Base-by-base conservation (phyloP, 208 protist genomes). In the Acanthamoeba lenticulata region DNA sequence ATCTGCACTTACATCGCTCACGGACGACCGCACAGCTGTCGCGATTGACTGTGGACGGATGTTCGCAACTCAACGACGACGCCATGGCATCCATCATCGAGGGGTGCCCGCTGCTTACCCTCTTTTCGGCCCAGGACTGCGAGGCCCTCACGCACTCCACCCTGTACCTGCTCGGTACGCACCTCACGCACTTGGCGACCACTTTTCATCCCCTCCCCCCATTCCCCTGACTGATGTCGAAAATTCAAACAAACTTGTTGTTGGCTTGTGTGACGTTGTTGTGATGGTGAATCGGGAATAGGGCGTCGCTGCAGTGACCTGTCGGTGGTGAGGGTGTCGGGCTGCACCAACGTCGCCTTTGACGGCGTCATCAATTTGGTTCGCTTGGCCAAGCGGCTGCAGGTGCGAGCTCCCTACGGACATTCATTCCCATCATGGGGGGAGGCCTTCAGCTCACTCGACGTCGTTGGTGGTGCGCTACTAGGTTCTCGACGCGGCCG, bases 321-420 rank as follows among this genome's bases (percentile, higher is more conserved):
- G 44, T 86, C 77, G 6, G 7, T 19, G 4, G 45, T 86, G 45
- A 57, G 49, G 42, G 42, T 86, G 0, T 0, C 38, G 0, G 77
- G 77, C 44, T 86, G 77, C 77, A 17, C 21, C 44, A 86, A 86
- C 11, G 57, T 86, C 45, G 77, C 44, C 0, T n/a, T 57, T 4
- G 77, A 86, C 13, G 77, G 77, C 40, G 19, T 86, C 77, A 32
- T 86, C 77, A 86, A 86, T 44, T 24, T 86, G 32, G 11, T 32
- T 17, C 77, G 77, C 77, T 40, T 86, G 77, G 7, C 77, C 45
- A 86, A 86, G n/a, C 40, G 45, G 29, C 21, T 86, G 24, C 77
- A 86, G 77, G 77, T 86, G 5, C 24, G 72, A n/a, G n/a, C n/a
- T n/a, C n/a, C n/a, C n/a, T n/a, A n/a, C n/a, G 2, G n/a, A 1